Conservation (phyloP, 75 land plant species). For the Picea sitchensis region DNA sequence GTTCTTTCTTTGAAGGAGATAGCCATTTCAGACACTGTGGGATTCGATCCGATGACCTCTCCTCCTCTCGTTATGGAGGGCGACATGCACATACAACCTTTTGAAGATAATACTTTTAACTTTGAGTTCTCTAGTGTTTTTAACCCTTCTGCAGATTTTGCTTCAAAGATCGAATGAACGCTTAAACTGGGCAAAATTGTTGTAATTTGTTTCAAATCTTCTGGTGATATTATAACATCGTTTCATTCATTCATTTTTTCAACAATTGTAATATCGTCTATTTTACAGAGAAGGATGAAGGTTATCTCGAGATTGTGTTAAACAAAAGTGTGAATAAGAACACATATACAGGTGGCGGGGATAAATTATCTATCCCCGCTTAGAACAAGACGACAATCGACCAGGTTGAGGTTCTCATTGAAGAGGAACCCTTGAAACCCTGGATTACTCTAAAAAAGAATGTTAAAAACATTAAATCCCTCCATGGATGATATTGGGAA, state of each 20-base stretch:
- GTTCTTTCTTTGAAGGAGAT: too few species aligned
- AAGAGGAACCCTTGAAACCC: conserved; percentile 42
- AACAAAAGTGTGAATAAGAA: conserved; percentile 14
- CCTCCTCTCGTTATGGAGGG: not conserved
- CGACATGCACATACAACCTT: not conserved
- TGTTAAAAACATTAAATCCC: conserved; percentile 25
- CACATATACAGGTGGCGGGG: conserved; percentile 74
- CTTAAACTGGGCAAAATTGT: conserved; percentile 48
- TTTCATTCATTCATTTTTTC: conserved; percentile 31
- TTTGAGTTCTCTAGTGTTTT: conserved; percentile 27
- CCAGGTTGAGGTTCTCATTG: conserved; percentile 37
- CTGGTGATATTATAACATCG: conserved; percentile 38
- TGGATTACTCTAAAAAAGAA: not conserved
- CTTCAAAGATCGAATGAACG: conserved; percentile 26
- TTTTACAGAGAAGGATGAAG: conserved; percentile 17
- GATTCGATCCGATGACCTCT: too few species aligned
- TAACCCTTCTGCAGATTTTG: conserved; percentile 19
- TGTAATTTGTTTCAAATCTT: conserved; percentile 44
- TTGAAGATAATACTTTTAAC: conserved; percentile 23
- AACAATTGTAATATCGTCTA: conserved; percentile 34
- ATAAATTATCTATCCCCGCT: conserved; percentile 12
- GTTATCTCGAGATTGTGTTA: conserved; percentile 31
- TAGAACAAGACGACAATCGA: conserved; percentile 23
- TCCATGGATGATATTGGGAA: conserved; percentile 40
- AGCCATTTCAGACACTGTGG: too few species aligned